Base-by-base conservation (phyloP, 1,284 basidiomycete species). In the Puccinia polysora region DNA sequence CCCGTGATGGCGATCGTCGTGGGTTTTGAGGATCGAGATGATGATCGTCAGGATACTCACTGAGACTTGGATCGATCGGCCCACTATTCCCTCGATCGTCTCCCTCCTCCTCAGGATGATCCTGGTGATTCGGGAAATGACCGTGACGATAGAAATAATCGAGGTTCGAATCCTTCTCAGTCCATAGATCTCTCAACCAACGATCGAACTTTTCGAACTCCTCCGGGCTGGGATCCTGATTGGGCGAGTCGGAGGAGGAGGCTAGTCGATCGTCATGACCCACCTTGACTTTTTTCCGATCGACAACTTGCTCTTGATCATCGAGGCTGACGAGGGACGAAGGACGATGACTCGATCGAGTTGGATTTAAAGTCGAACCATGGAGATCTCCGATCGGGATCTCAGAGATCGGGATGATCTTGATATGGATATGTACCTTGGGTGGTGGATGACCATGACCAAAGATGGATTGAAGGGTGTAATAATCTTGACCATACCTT, bases 381-480 rank as follows among this genome's bases (percentile, higher is more conserved):
- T 59, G 56, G 4, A 34, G 38, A 23, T 14, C 15, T 15, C 59
- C 68, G 10, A 69, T 59, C 7, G 67, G 67, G 32, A 69, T 60
- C 5, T 47, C 40, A 14, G 55, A 60, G 8, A 69, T 36, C 14
- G 55, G 56, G 38, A 69, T 59, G n/a, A 69, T 32, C 25, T 89
- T 86, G 47, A 96, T 80, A 78, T 97, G 94, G 76, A 97, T 84
- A 79, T 95, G 89, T 20, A 97, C 84, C 0, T 84, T 82, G 0
- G 94, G 95, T 0, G 95, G 93, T 0, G 93, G 84, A 2, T 91
- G 83, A 15, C 89, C 84, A 75, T 88, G 84, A 75, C 89, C 85
- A 81, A 96, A 97, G 74, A 96, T 88, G 2, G 91, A 92, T 43
- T 89, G 86, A 28, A 97, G 81, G 40, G 91, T 93, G 80, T 91